Evolutionary conservation across 306 rosid species (phyloP), one percentile per base, ranked within the genome.

Genomic region (Chamaecrista fasciculata): DNA sequence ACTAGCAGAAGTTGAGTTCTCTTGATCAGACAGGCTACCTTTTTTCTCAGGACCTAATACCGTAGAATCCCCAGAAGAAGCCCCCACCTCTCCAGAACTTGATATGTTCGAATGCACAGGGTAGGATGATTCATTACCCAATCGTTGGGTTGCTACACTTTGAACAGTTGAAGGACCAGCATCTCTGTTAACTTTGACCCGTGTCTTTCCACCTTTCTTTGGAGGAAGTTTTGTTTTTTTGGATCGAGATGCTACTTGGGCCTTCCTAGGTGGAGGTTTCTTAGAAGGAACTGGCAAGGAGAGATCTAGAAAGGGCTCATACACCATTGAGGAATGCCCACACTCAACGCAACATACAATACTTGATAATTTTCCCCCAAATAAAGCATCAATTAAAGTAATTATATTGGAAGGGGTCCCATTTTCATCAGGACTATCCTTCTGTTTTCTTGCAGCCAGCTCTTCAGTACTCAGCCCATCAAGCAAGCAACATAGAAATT

Each of bases 331-430:
- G 67, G 87, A 84, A 81, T 91, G 88, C 60, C 95, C 91, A 63
- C 99, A 95, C 73, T 85, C 95, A 53, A 69, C 50, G 63, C 99
- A 95, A 68, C 95, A 8, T 25, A 91, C 91, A 44, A 92, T 85
- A 76, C 97, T 95, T 47, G 97, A 89, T 58, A 87, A 75, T 80
- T 89, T 89, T 50, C 99, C 99, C 71, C 97, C 96, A 81, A 91
- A 95, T 66, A 86, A 76, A 61, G 87, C 64, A 80, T 95, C 95
- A 43, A 89, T 90, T 78, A 86, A 78, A 56, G 97, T 86, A 65
- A 69, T 53, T 11, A 51, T 48, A 70, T 65, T 81, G 61, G 86
- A 82, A 73, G 88, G 63, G 69, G 69, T 37, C 34, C 50, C 79
- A 48, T 76, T 92, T 59, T 59, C 83, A 75, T 81, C 74, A 6